Percentiles rank a stretch among this genome's conserved stretches.
These are phyloP conservation scores for Tricholoma bakamatsutake DNA, from an alignment of 768 basidiomycete genomes.

Conservation along the genomic window DNA sequence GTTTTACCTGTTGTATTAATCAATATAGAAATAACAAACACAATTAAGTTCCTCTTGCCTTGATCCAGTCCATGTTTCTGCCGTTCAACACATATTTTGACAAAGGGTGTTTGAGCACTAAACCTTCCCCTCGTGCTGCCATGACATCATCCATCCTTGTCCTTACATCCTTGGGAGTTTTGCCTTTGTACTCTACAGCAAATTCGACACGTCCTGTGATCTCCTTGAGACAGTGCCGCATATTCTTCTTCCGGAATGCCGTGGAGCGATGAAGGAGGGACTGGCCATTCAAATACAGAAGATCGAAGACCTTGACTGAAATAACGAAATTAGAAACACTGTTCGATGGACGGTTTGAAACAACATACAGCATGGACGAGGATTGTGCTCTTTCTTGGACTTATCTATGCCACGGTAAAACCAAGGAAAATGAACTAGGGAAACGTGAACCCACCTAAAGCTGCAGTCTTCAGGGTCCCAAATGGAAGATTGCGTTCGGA, in stretches of 20 bases:
- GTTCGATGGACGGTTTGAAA: not conserved
- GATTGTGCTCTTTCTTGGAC: slow-evolving; percentile 61
- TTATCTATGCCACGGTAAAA: slow-evolving; percentile 44
- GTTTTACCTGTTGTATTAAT: slow-evolving; percentile 54
- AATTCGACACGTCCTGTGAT: slow-evolving; percentile 81
- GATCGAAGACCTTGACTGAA: slow-evolving; percentile 93
- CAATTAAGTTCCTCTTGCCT: slow-evolving; percentile 36
- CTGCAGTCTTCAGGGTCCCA: slow-evolving; percentile 90
- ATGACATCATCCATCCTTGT: slow-evolving; percentile 78
- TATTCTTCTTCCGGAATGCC: slow-evolving; percentile 72
- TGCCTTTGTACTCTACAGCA: slow-evolving; percentile 63
- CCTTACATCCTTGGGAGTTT: slow-evolving; percentile 76
- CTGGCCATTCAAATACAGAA: slow-evolving; percentile 83
- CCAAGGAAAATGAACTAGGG: not conserved
- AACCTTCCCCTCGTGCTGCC: slow-evolving; percentile 82
- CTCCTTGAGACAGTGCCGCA: slow-evolving; percentile 60
- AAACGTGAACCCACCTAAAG: slow-evolving; percentile 50
- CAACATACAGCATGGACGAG: slow-evolving; percentile 85
- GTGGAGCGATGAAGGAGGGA: slow-evolving; percentile 70
- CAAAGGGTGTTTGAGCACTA: slow-evolving; percentile 84
- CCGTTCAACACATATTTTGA: slow-evolving; percentile 83
- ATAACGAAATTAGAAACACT: not conserved
- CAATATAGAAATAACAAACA: not conserved
- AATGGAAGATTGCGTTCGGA: slow-evolving; percentile 87
- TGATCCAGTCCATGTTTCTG: slow-evolving; percentile 90